Conservation (phyloP, 352 stramenopile species). For the Pythium aquatile region DNA sequence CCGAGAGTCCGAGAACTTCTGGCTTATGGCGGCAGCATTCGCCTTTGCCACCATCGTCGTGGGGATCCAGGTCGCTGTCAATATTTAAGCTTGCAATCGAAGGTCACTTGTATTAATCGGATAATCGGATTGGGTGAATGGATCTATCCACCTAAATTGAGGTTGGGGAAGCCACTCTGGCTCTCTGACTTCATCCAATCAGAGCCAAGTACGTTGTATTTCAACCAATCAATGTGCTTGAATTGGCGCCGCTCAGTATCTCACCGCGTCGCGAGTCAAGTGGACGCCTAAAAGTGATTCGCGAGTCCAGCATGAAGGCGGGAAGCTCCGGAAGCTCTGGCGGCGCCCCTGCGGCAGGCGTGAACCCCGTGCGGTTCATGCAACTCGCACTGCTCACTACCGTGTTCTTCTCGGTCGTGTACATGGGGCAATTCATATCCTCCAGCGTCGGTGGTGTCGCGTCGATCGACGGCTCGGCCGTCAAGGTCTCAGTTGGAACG, state of each 20-base stretch:
- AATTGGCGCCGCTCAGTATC: background rate
- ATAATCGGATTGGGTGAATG: too few relatives aligned
- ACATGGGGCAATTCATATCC: slow-evolving; percentile 70
- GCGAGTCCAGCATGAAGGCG: slow-evolving; percentile 10
- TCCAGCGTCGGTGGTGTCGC: slow-evolving; percentile 33
- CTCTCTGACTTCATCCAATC: slow-evolving; percentile 14
- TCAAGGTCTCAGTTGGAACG: slow-evolving; percentile 11
- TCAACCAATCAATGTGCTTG: slow-evolving; percentile 16
- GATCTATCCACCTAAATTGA: too few relatives aligned
- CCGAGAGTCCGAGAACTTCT: slow-evolving; percentile 60
- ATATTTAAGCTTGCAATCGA: slow-evolving; percentile 35
- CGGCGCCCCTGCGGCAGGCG: background rate
- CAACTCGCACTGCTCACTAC: slow-evolving; percentile 55
- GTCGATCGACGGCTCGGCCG: slow-evolving; percentile 16
- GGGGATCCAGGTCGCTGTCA: slow-evolving; percentile 61
- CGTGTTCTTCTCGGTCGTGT: slow-evolving; percentile 59
- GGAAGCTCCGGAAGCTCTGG: background rate
- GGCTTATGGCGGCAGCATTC: slow-evolving; percentile 49
- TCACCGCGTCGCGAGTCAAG: background rate
- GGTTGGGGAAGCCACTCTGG: background rate
- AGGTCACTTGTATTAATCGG: too few relatives aligned
- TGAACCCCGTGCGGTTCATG: slow-evolving; percentile 69
- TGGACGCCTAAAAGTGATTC: background rate
- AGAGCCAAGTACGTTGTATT: background rate
- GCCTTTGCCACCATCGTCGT: slow-evolving; percentile 60